Base-by-base conservation (phyloP, 495 filamentous ascomycete species). In the Podospora australis region DNA sequence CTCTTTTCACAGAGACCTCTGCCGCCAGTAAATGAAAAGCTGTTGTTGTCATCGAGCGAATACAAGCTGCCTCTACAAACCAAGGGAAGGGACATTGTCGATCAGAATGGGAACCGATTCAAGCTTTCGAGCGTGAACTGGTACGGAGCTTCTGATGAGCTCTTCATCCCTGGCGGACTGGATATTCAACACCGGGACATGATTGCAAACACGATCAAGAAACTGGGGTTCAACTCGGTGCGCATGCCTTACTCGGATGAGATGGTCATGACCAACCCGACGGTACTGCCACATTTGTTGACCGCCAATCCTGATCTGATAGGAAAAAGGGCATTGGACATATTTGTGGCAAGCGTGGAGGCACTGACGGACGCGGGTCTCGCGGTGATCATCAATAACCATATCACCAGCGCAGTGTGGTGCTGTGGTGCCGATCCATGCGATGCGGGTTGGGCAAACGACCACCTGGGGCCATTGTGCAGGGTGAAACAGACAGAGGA, bases 201-300 rank as follows among this genome's bases (percentile, higher is more conserved):
- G 7, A 81, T 83, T 46, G 78, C 79, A 2, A 24, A 45, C 17
- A 70, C 70, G 16, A 75, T 82, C 53, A 66, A 71, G 14, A 43
- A 48, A 13, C 59, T 83, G 25, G 79, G 79, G 11, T 83, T 83
- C 66, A 83, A 83, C 63, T 78, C 75, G 55, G 79, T 83, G 50
- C 68, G 79, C 6, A 52, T 83, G 43, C 79, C 79, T 6, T 83
- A 83, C 61, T 66, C 70, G 9, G 79, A 83, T 54, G 78, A 83
- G 66, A 71, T 81, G 65, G 77, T 82, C 29, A 65, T 70, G 4
- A 39, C 56, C 1, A 80, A 81, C 50, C 78, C 78, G 2, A 49
- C 60, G 6, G 67, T 83, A 25, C 51, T 63, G 14, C 62, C 68
- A 11, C 63, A 69, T n/a, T 54, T 77, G 21, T 52, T 83, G 14